phyloP scores from a whole-genome alignment of 1,284 basidiomycete species.

The Ceratorhiza oryzae-sativae region DNA sequence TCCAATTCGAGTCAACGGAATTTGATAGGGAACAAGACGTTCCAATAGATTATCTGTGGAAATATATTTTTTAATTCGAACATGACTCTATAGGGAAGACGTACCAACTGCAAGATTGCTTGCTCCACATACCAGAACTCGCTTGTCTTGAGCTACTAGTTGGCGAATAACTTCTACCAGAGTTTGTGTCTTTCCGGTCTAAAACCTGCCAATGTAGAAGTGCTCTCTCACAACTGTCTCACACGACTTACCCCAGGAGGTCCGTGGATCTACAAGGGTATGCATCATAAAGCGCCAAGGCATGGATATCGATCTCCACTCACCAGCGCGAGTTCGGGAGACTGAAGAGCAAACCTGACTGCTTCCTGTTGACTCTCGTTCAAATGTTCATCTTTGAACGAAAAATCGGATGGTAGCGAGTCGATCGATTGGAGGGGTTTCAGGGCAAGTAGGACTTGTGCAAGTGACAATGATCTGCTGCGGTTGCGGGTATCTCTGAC shows the following conservation, averaged over 20 bases:
- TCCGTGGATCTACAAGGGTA: conserved; percentile 74
- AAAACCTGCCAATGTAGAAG: conserved; percentile 1
- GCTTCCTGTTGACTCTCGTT: conserved; percentile 88
- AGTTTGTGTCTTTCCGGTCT: conserved; percentile 91
- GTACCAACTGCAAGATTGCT: conserved; percentile 84
- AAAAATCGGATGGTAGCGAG: conserved; percentile 54
- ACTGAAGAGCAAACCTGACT: conserved; percentile 73
- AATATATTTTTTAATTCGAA: neutral
- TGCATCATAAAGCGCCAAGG: neutral
- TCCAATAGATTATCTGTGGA: conserved; percentile 81
- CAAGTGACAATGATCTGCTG: conserved; percentile 50
- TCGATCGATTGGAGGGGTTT: conserved; percentile 55
- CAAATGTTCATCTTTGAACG: conserved; percentile 77
- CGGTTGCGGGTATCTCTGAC: neutral
- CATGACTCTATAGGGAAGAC: conserved; percentile 4
- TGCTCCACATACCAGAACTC: conserved; percentile 85
- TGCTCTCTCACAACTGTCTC: too few relatives aligned
- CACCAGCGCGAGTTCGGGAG: conserved; percentile 77
- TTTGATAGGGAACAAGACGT: conserved; percentile 62
- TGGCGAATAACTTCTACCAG: conserved; percentile 90
- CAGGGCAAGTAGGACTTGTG: conserved; percentile 73
- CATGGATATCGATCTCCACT: neutral
- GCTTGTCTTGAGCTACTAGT: conserved; percentile 60
- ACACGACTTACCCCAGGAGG: conserved; percentile 77
- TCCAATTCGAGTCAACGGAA: conserved; percentile 75